Conservation (phyloP, 345 rosid genomes). For the Eucalyptus viminalis region DNA sequence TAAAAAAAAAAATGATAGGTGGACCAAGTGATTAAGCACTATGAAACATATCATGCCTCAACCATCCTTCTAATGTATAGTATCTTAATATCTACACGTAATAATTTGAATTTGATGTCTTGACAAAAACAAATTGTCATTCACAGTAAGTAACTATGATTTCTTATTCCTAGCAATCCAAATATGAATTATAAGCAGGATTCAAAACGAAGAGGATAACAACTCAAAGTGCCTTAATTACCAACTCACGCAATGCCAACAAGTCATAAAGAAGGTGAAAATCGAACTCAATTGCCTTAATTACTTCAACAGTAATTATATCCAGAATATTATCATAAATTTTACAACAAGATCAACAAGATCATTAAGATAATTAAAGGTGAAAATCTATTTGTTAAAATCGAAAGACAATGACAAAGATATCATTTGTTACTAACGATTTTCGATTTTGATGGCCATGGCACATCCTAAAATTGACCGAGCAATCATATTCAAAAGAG, state of each 20-base stretch:
- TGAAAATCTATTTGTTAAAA: background rate
- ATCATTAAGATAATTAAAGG: background rate
- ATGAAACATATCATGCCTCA: background rate
- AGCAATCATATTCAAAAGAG: background rate
- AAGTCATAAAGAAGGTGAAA: background rate
- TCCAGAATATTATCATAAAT: background rate
- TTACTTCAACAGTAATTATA: background rate
- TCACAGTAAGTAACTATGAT: background rate
- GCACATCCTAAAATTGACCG: background rate
- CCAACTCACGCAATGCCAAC: background rate
- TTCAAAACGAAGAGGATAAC: background rate
- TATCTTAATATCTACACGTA: background rate
- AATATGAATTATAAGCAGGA: background rate
- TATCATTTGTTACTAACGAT: background rate
- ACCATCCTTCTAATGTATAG: background rate
- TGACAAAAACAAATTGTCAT: background rate
- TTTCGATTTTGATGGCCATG: background rate
- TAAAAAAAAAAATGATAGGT: background rate
- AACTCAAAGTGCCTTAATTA: background rate
- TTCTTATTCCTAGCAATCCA: background rate
- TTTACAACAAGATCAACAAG: no score
- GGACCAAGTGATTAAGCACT: background rate
- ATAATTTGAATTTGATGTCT: fast-evolving
- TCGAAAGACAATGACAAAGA: background rate
- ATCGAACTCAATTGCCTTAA: background rate